Base-by-base conservation (phyloP, 1,284 basidiomycete species). In the Boletellus sp. region DNA sequence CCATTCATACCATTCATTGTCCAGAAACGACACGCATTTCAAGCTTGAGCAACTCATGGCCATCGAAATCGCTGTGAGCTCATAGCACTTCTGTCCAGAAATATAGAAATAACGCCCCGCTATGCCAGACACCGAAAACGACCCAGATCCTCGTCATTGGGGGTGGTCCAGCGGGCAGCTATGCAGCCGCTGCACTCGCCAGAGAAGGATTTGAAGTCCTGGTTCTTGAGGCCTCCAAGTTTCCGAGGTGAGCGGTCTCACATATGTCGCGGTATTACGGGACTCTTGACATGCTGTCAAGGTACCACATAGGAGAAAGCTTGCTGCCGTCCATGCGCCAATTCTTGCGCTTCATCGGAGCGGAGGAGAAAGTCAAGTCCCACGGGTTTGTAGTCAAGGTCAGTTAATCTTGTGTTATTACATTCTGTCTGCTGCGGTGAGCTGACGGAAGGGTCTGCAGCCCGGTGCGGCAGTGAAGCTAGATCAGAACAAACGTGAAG, bases 381-480 rank as follows among this genome's bases (percentile, higher is more conserved):
- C 8, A 28, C 12, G 32, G 39, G 6, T 49, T 49, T 32, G 41
- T 33, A 5, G 10, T 12, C 30, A 49, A 44, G 41, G 48, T 35
- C 7, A 10, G 48, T 44, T 15, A 6, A 35, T 16, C 16, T 15
- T 19, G 1, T 39, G 24, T 16, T 28, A 18, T 21, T 8, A 13
- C 7, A 15, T 32, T 32, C 26, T 19, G 30, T 11, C 13, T 13
- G 19, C n/a, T 5, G 28, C 15, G 24, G 16, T 18, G 24, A 44
- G 15, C 16, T 44, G 32, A 44, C 7, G 19, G 10, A 15, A 15
- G 8, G 8, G 19, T 13, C 28, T 13, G 19, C 32, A 44, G 43
- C 43, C 19, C 8, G 43, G 43, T 5, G 71, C 65, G 30, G 71
- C 68, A 3, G 57, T 74, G 56, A 74, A 74, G 48, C 60, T 75